Evolutionary conservation across 1,284 basidiomycete genomes (phyloP), one percentile per base, ranked within the genome.

Genomic region (Erythrobasidium hasegawianum): DNA sequence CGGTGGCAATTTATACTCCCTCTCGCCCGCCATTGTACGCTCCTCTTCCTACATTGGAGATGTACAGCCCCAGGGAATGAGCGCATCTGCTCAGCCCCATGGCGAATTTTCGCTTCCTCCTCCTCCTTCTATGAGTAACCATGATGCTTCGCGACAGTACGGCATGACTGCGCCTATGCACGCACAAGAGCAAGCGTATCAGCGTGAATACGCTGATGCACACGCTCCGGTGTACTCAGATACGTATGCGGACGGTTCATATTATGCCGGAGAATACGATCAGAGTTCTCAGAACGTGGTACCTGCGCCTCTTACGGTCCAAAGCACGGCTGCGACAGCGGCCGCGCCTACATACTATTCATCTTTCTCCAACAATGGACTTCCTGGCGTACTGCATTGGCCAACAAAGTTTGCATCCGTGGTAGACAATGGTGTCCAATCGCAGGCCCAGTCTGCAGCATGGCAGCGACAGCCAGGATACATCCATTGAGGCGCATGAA

Each of bases 361-460:
- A 13, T 43, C 61, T 20, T 65, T 65, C 49, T 55, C 62, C 55
- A 65, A 65, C 27, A 65, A 58, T 33, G 62, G 62, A n/a, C 47
- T 65, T 2, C 62, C 62, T 11, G 62, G 62, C 1, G 56, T 65
- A 9, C 18, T 65, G 5, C 54, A 41, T 1, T 65, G 62, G 62
- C 62, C 62, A 10, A 55, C 38, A 33, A 33, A 33, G 33, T 33
- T 5, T 33, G 33, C 33, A 33, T 5, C 33, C 5, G 11, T 11
- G 11, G 11, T 4, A 4, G 11, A 33, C 33, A 33, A 11, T 33
- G 33, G 5, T 4, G 4, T 33, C 33, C 33, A 33, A 33, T 5
- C 11, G 33, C 33, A 33, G 33, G 33, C 11, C 11, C 33, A 4
- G 33, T 33, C 33, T 5, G 11, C 33, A 5, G 33, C 33, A 33